Base-by-base conservation (phyloP, 805 yeast genomes). In the Sugiyamaella mastotermitis region DNA sequence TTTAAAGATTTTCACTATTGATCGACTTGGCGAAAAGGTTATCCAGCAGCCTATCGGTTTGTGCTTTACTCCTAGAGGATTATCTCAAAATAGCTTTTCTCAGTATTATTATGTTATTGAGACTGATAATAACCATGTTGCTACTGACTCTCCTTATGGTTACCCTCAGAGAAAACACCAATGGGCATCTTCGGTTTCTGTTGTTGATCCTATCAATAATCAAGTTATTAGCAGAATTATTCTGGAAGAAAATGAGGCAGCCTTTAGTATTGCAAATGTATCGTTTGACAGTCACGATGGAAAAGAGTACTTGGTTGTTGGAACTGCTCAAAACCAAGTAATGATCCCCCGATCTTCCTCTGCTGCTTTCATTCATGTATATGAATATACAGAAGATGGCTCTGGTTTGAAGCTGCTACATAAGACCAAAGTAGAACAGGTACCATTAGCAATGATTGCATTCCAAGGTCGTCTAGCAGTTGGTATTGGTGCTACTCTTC, bases 401-500 rank as follows among this genome's bases (percentile, higher is more conserved):
- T 58, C 66, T 8, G n/a, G 47, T 17, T 13, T 43, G 35, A 20
- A 28, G 27, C 33, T 37, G 7, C 19, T 37, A 5, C 40, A 34
- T 29, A 42, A 42, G 18, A 31, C 40, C 7, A 11, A 24, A 11
- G 30, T 37, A 3, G 40, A 37, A 14, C 10, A 5, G 18, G 15
- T n/a, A 3, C 74, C 76, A 0, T 45, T 66, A 20, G 65, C 82
- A 0, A 48, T 88, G 55, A 47, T 57, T 1, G 60, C 64, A 8
- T 85, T 84, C 55, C 70, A 72, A 34, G 83, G 79, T 0, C 68
- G 67, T 43, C 54, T 87, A 1, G 56, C 87, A 1, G 80, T 72
- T 1, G 88, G 84, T 0, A 48, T 74, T 34, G 71, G 68, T 1
- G 65, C 69, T 31, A 57, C 60, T 34, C 49, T 90, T 33, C 61